Base-by-base conservation (phyloP, 768 basidiomycete species). In the Leccinellum rugosiceps region DNA sequence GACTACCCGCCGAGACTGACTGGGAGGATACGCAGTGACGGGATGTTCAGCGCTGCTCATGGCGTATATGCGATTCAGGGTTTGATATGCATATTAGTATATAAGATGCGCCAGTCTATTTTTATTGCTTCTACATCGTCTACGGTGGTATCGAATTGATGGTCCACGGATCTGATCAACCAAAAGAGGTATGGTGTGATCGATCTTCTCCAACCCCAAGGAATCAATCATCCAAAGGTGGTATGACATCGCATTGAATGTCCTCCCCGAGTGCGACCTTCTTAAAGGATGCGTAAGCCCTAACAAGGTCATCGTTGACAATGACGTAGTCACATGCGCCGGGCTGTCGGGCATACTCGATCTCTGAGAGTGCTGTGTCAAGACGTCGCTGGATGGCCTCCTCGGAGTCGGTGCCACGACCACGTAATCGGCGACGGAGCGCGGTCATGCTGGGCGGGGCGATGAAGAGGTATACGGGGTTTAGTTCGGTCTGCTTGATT, bases 391-490 rank as follows among this genome's bases (percentile, higher is more conserved):
- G 76, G 14, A 94, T 79, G 9, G 87, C 83, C 0, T 79, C 81
- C 19, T 87, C 86, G 13, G 83, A 80, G 70, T 98, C 95, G 11
- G 95, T 97, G 1, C 92, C 95, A 4, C 95, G 87, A 0, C 84
- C 79, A 25, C 80, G 79, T 6, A 98, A 80, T 45, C 96, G 88
- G 4, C 74, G 59, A 25, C 85, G 83, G 35, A 98, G 85, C 10
- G 75, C 77, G n/a, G 79, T 34, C 72, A 96, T 75, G 14, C 87
- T 83, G 0, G 96, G 96, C 0, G 96, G 96, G 1, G 92, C 86
- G 71, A 98, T 83, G 75, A 98, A 98, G 61, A 95, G 81, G 72
- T 88, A 97, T 60, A 97, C 80, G 15, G 95, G 91, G 68, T 91
- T 82, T 34, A 98, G 76, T 53, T 81, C 73, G 28, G 92, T 92